phyloP scores from a whole-genome alignment of 768 basidiomycete species.

The Lactarius trivialis region DNA sequence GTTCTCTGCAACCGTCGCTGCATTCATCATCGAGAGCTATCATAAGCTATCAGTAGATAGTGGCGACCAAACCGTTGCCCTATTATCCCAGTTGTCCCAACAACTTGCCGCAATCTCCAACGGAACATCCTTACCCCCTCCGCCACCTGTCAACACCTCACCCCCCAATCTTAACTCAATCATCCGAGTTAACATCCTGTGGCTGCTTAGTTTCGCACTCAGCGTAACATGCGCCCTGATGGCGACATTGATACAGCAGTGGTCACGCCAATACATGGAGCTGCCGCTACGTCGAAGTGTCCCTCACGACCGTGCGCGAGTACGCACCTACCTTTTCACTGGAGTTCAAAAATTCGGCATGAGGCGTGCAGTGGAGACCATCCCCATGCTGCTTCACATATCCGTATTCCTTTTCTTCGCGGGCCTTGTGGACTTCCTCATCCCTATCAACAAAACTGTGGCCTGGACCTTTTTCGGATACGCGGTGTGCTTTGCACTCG shows the following conservation, averaged over 20 bases:
- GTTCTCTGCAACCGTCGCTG: constrained; percentile 2
- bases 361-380: neutral
- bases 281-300: neutral
- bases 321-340: neutral
- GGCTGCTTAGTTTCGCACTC: neutral
- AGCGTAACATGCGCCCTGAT: neutral
- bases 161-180: neutral
- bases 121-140: neutral
- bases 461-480: neutral
- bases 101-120: neutral
- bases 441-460: neutral
- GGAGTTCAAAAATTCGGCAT: neutral
- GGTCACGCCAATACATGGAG: neutral
- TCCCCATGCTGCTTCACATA: neutral
- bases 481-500: neutral
- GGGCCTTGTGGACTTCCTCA: neutral
- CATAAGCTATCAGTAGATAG: neutral
- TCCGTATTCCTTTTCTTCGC: constrained; percentile 2
- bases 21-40: neutral
- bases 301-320: neutral
- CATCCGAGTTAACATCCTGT: neutral
- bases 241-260: constrained; percentile 3
- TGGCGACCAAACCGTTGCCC: neutral
- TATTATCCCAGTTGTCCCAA: neutral
- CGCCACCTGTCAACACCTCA: neutral